Evolutionary conservation across 2,329 filamentous ascomycete genomes (phyloP).

Genomic region (Colletotrichum sp.): DNA sequence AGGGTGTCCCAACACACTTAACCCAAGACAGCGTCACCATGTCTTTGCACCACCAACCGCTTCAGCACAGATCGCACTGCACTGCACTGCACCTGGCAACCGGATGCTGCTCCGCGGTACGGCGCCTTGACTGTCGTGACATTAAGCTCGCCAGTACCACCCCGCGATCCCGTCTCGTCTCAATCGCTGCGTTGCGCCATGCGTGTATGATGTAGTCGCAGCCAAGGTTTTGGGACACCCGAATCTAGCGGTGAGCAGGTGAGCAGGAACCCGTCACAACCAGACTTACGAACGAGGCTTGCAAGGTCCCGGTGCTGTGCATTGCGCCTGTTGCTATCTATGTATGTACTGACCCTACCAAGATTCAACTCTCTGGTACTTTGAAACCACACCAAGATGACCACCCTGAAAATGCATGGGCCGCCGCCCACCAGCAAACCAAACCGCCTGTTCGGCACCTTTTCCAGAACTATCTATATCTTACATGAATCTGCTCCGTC

Average conservation of each 20-base stretch:
- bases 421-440: not conserved
- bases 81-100: not conserved
- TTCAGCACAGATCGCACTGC: not conserved
- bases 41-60: not conserved
- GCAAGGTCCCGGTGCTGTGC: conserved; percentile 2
- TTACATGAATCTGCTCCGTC: conserved; percentile 1
- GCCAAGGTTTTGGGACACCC: conserved; percentile 8
- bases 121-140: not conserved
- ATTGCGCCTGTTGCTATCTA: not conserved
- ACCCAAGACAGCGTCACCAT: not conserved
- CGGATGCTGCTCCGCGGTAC: not conserved
- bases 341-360: not conserved
- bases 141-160: not conserved
- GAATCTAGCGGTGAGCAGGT: conserved; percentile 14
- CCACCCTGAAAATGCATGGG: not conserved
- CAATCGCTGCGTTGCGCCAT: not conserved
- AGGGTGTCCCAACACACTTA: not conserved
- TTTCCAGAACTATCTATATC: not conserved
- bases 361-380: not conserved
- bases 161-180: not conserved
- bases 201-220: conserved; percentile 11
- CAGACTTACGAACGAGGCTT: not conserved
- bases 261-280: not conserved
- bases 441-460: not conserved
- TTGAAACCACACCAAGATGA: not conserved